A percentile compares a stretch with the other conserved stretches of the same genome.
These are phyloP conservation scores for Neurospora discreta DNA, from an alignment of 495 filamentous ascomycete species.

Conservation along the genomic window DNA sequence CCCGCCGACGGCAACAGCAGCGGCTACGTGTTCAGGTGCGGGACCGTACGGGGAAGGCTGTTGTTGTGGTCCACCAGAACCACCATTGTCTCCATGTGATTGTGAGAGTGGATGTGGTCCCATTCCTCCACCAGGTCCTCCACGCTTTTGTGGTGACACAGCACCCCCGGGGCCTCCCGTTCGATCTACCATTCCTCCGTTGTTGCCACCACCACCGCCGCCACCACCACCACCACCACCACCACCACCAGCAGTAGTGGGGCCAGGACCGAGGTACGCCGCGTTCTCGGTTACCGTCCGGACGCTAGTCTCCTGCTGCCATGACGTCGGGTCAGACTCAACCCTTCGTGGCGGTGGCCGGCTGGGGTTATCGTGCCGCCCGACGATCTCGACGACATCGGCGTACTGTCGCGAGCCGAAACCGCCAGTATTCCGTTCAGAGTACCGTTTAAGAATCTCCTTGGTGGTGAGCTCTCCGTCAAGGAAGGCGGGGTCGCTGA, in stretches of 20 bases:
- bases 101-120: not conserved
- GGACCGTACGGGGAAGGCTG: not conserved
- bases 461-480: slow-evolving; percentile 87
- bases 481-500: slow-evolving; percentile 74
- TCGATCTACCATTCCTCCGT: not conserved
- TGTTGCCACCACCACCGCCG: not conserved
- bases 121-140: slow-evolving; percentile 1
- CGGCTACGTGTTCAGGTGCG: not conserved
- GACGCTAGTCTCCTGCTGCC: slow-evolving; percentile 73
- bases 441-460: slow-evolving; percentile 86
- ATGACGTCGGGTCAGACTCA: slow-evolving; percentile 67
- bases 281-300: slow-evolving; percentile 59
- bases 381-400: slow-evolving; percentile 44
- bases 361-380: slow-evolving; percentile 36
- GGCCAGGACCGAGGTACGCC: slow-evolving; percentile 19
- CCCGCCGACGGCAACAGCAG: not conserved
- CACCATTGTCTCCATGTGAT: slow-evolving; percentile 4
- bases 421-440: slow-evolving; percentile 54
- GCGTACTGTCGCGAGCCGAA: slow-evolving; percentile 43
- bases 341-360: slow-evolving; percentile 44
- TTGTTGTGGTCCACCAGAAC: not conserved
- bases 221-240: not conserved
- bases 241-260: not conserved
- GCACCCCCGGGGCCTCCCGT: slow-evolving; percentile 5
- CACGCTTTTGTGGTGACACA: slow-evolving; percentile 34